Evolutionary conservation across 208 protist genomes (phyloP).

Genomic region (Leishmania tropica): DNA sequence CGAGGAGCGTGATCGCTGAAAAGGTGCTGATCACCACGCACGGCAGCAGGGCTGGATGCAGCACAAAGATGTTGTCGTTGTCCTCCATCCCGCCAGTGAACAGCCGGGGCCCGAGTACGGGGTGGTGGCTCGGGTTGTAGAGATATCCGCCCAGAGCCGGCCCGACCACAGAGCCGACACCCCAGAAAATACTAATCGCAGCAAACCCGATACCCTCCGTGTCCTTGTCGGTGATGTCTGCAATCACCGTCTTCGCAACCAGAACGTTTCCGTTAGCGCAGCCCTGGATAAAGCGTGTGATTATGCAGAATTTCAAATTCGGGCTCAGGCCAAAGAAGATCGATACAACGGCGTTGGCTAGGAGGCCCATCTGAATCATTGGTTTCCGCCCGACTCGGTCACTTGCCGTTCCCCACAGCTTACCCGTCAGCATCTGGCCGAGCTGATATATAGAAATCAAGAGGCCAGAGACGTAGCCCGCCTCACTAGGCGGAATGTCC

Average conservation of each 20-base stretch:
- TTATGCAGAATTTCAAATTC: conserved; percentile 48
- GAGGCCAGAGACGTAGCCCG: conserved; percentile 56
- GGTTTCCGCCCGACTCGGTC: conserved; percentile 49
- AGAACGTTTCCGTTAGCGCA: conserved; percentile 79
- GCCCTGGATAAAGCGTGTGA: conserved; percentile 76
- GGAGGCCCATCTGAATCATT: conserved; percentile 53
- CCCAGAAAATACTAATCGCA: conserved; percentile 94
- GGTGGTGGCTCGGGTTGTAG: conserved; percentile 55
- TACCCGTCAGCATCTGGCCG: conserved; percentile 51
- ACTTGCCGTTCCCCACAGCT: conserved; percentile 55
- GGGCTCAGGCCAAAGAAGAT: conserved; percentile 66
- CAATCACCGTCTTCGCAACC: conserved; percentile 77
- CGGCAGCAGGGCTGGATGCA: conserved; percentile 59
- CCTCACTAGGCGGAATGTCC: conserved; percentile 38
- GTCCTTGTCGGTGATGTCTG: conserved; percentile 76
- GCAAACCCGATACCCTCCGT: conserved; percentile 92
- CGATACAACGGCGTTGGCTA: conserved; percentile 53
- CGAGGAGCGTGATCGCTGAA: conserved; percentile 30
- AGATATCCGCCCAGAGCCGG: conserved; percentile 67
- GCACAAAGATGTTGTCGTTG: conserved; percentile 32
- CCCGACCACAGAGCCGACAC: conserved; percentile 60
- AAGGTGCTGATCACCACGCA: conserved; percentile 28
- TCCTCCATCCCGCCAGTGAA: conserved; percentile 25
- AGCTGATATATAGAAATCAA: conserved; percentile 53
- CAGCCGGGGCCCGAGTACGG: conserved; percentile 28